phyloP scores from a whole-genome alignment of 2,329 filamentous ascomycete species.

The Ceratocystis colombiana region DNA sequence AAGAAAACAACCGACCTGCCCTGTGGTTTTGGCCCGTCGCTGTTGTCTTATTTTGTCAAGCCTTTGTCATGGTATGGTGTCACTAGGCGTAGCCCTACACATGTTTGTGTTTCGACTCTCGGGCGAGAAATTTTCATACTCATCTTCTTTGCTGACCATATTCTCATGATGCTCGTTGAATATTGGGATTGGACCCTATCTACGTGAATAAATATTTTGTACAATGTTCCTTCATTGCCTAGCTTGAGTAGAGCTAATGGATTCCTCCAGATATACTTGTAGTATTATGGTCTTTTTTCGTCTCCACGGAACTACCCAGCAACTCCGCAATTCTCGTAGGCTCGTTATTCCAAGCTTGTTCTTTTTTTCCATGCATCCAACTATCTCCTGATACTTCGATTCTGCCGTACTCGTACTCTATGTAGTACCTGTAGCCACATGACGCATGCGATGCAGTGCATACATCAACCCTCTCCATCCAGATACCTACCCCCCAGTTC shows the following conservation, averaged over 20 bases:
- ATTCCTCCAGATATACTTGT: neutral
- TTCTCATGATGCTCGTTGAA: neutral
- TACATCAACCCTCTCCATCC: too few relatives aligned
- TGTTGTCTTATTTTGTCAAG: neutral
- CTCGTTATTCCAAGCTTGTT: neutral
- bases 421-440: too few relatives aligned
- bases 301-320: neutral
- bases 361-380: neutral
- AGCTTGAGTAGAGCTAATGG: neutral
- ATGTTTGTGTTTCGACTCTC: neutral
- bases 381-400: neutral
- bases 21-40: neutral
- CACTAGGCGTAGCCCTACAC: neutral
- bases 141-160: neutral
- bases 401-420: too few relatives aligned
- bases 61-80: slow-evolving; percentile 6
- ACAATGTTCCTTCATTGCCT: too few relatives aligned
- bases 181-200: neutral
- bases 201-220: too few relatives aligned
- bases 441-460: too few relatives aligned
- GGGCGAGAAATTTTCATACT: neutral
- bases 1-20: neutral
- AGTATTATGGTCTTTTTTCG: neutral
- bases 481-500: too few relatives aligned
- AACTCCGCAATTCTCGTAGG: neutral